Evolutionary conservation across 2,329 filamentous ascomycete genomes (phyloP), one percentile per base, ranked within the genome.

Genomic region (Fusarium algeriense): DNA sequence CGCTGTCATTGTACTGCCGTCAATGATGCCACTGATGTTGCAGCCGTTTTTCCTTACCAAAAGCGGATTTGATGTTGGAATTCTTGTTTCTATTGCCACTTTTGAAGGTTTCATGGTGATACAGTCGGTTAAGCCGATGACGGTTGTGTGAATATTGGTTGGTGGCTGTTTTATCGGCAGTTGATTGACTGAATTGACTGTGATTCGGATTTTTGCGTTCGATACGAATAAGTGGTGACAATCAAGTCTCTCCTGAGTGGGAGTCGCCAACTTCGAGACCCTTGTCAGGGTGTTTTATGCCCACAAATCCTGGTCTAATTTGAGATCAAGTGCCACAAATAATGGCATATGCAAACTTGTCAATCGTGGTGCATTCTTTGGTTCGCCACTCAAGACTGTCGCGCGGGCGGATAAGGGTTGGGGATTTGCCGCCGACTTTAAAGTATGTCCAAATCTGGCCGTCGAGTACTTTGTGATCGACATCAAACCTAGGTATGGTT

Each of bases 181-280:
- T 63, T 38, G 44, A 28, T 50, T 32, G 52, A 23, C 20, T 23
- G 20, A 52, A 32, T n/a, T 14, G 23, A 46, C 28, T 13, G 40
- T 34, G 28, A 48, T 34, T 55, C 20, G 28, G 40, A 10, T 32
- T 54, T 28, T 28, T 20, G n/a, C 6, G 10, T 20, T 46, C 20
- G n/a, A 56, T 48, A 46, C 28, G 53, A 48, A 55, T 35, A 56
- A 46, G 52, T 55, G 38, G 52, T 55, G 52, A 46, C 52, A 55
- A 55, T 46, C 38, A 56, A 56, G 28, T 48, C 30, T 45, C 40
- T 56, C 53, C 53, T 35, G 40, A 48, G 40, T 48, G 53, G 53
- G 30, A 23, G 30, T n/a, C 38, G 9, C 30, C 10, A 13, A n/a
- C 19, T n/a, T 46, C 11, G 12, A 14, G 19, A 12, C 53, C 53